Evolutionary conservation across 1,139 yeast genomes (phyloP).

Genomic region (Nadsonia commutata): DNA sequence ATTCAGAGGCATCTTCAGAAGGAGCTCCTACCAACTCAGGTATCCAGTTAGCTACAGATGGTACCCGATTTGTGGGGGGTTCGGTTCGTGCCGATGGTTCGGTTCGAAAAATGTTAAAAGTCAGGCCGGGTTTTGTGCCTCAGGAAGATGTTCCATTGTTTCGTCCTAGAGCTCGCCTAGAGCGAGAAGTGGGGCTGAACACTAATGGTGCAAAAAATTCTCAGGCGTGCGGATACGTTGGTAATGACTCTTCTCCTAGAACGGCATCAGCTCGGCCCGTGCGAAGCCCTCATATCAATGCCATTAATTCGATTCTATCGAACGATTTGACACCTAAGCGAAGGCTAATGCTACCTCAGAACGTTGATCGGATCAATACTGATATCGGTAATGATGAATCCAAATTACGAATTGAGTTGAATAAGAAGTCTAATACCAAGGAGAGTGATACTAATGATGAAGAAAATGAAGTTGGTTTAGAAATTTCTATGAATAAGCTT

Average conservation of each 20-base stretch:
- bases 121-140: conserved; percentile 28
- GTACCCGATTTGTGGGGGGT: conserved; percentile 18
- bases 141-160: conserved; percentile 25
- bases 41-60: conserved; percentile 10
- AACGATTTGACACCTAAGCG: no score
- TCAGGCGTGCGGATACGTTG: background rate
- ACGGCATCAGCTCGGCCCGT: background rate
- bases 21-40: conserved; percentile 7
- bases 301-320: background rate
- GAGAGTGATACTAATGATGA: background rate
- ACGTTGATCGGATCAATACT: background rate
- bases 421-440: background rate
- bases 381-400: background rate
- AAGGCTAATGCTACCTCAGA: no score
- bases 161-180: conserved; percentile 13
- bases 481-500: background rate
- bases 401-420: background rate
- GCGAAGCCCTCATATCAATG: background rate
- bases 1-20: no score
- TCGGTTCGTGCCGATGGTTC: conserved; percentile 27
- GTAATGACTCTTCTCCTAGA: background rate
- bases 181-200: background rate
- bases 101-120: conserved; percentile 21
- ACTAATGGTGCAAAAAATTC: background rate
- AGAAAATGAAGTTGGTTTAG: background rate